Conservation (phyloP, 2,329 filamentous ascomycete genomes). For the Aspergillus oerlinghausenensis region DNA sequence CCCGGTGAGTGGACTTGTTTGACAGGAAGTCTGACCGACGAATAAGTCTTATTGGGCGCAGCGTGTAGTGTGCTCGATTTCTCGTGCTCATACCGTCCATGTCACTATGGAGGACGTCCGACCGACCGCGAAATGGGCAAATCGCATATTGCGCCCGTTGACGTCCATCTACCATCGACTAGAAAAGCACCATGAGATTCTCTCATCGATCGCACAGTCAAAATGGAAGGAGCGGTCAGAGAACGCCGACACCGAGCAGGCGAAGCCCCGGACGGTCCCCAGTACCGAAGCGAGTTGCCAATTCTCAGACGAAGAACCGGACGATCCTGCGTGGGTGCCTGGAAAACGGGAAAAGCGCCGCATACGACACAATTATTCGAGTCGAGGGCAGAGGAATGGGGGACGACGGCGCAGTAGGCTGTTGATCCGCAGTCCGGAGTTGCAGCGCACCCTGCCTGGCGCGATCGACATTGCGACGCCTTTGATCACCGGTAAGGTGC, state of each 20-base stretch:
- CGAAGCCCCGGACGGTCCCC: slow-evolving; percentile 4
- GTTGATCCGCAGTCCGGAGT: slow-evolving; percentile 33
- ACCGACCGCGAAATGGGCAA: slow-evolving; percentile 40
- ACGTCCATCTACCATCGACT: slow-evolving; percentile 37
- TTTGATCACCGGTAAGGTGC: slow-evolving; percentile 34
- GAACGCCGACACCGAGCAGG: slow-evolving; percentile 1
- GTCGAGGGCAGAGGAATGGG: slow-evolving; percentile 21
- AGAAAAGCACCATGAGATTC: slow-evolving; percentile 36
- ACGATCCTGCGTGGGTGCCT: slow-evolving; percentile 40
- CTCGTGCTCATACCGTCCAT: neutral
- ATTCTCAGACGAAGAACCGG: slow-evolving; percentile 32
- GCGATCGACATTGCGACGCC: slow-evolving; percentile 41
- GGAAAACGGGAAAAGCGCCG: slow-evolving; percentile 29
- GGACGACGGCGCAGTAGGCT: slow-evolving; percentile 24
- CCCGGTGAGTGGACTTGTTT: neutral
- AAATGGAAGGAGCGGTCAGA: slow-evolving; percentile 14
- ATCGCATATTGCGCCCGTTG: slow-evolving; percentile 41
- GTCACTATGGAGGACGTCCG: slow-evolving; percentile 33
- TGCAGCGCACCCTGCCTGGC: slow-evolving; percentile 32
- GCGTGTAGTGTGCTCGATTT: neutral
- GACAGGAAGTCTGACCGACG: neutral
- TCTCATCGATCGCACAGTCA: slow-evolving; percentile 23
- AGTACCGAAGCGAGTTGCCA: slow-evolving; percentile 12
- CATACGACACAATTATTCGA: slow-evolving; percentile 36
- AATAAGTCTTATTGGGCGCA: neutral